phyloP scores from a whole-genome alignment of 139 green algal species.

The Tetradesmus lagerheimii region DNA sequence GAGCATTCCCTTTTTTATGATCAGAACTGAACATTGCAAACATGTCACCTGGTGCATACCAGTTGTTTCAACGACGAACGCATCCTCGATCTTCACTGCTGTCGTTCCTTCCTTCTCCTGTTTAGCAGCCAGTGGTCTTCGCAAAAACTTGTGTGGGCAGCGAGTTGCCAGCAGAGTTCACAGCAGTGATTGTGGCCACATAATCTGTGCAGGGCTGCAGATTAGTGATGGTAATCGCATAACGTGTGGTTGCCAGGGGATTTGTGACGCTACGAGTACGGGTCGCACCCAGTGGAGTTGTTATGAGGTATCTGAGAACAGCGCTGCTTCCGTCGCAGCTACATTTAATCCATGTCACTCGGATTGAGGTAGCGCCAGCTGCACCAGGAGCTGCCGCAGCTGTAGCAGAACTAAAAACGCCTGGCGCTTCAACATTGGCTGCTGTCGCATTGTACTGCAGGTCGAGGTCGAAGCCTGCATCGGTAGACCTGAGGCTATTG shows the following conservation, averaged over 20 bases:
- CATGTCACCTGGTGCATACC: too few relatives aligned
- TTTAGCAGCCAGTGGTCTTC: too few relatives aligned
- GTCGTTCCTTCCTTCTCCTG: too few relatives aligned
- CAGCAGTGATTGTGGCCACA: not conserved
- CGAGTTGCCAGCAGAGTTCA: not conserved
- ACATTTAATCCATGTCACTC: too few relatives aligned
- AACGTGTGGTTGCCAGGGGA: not conserved
- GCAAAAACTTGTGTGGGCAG: too few relatives aligned
- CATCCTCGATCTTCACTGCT: too few relatives aligned
- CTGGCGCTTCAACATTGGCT: not conserved
- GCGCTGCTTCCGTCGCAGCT: not conserved
- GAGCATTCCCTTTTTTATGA: too few relatives aligned
- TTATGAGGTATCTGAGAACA: not conserved
- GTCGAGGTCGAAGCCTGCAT: conserved; percentile 22
- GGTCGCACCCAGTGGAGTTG: not conserved
- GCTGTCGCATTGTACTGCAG: not conserved
- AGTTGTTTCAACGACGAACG: too few relatives aligned
- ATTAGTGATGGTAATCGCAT: not conserved
- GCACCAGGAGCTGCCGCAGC: not conserved
- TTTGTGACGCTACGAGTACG: not conserved
- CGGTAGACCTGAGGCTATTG: not conserved
- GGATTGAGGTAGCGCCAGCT: not conserved
- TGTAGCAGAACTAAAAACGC: not conserved
- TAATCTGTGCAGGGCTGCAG: not conserved
- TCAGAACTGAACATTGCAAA: too few relatives aligned